phyloP scores from a whole-genome alignment of 202 grass and related monocot genomes.

The Schoenoplectus tabernaemontani region DNA sequence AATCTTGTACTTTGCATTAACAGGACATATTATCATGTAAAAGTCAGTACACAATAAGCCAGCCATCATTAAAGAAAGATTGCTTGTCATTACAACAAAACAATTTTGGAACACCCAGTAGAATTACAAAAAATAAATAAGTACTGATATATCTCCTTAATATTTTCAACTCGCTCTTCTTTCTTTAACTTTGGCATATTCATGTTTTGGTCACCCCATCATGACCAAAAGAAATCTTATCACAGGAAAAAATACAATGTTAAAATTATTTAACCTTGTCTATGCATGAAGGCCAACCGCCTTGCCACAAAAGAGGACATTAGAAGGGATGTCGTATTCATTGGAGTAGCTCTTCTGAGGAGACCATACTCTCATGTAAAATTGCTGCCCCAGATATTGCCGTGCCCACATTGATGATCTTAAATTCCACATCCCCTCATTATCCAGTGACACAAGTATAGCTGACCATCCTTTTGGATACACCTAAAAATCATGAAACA shows the following conservation, averaged over 20 bases:
- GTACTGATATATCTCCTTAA: background rate
- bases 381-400: constrained; percentile 52
- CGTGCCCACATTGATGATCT: constrained; percentile 34
- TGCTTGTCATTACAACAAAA: background rate
- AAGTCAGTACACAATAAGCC: background rate
- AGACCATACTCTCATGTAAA: constrained; percentile 39
- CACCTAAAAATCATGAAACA: constrained; percentile 20
- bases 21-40: background rate
- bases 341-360: constrained; percentile 25
- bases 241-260: background rate
- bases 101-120: background rate
- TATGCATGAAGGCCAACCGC: constrained; percentile 24
- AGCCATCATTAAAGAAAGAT: background rate
- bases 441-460: constrained; percentile 44
- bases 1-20: background rate
- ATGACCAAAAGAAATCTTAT: constrained; percentile 9
- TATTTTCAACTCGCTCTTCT: background rate
- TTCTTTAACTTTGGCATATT: background rate
- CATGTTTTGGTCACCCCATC: constrained; percentile 13
- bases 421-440: constrained; percentile 60
- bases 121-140: background rate
- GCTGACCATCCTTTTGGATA: constrained; percentile 46
- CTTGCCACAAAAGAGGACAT: constrained; percentile 43
- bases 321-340: constrained; percentile 42
- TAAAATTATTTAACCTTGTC: constrained; percentile 11